Percentiles rank a stretch among this genome's conserved stretches.
Evolutionary conservation across 78 protist genomes (phyloP).

Genomic region (Dictyostelium brefeldianum): DNA sequence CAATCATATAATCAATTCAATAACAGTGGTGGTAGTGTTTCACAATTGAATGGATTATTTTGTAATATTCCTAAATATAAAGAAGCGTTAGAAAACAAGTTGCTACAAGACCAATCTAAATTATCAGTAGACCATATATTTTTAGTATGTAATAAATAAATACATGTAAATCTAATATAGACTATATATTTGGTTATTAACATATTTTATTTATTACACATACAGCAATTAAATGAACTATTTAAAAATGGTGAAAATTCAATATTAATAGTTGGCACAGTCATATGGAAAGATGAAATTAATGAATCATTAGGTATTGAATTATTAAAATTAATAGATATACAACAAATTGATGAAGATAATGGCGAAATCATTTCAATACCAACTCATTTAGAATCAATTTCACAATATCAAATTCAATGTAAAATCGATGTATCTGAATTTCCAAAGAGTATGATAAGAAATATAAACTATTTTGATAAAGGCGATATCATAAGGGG

Average conservation of each 20-base stretch:
- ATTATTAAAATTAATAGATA: background rate
- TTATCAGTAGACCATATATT: background rate
- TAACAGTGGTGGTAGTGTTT: background rate
- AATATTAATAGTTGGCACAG: background rate
- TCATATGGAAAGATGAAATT: conserved; percentile 1
- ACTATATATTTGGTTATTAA: background rate
- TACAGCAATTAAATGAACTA: background rate
- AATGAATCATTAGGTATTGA: background rate
- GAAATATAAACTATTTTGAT: conserved; percentile 2
- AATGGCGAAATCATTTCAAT: background rate
- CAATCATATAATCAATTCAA: background rate
- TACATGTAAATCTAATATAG: background rate
- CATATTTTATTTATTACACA: no score
- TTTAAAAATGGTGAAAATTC: background rate
- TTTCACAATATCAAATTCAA: conserved; percentile 22
- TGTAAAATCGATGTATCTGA: background rate
- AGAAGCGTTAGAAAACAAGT: background rate
- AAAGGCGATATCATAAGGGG: conserved; percentile 4
- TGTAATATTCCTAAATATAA: conserved; percentile 9
- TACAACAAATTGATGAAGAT: background rate
- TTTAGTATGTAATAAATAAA: no score
- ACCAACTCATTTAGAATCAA: background rate
- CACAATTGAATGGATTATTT: background rate
- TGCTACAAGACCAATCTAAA: background rate
- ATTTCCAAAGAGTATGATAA: background rate